A percentile compares a stretch with the other conserved stretches of the same genome.
These are phyloP conservation scores for Castanopsis chinensis DNA, from an alignment of 306 rosid genomes.

Conservation along the genomic window DNA sequence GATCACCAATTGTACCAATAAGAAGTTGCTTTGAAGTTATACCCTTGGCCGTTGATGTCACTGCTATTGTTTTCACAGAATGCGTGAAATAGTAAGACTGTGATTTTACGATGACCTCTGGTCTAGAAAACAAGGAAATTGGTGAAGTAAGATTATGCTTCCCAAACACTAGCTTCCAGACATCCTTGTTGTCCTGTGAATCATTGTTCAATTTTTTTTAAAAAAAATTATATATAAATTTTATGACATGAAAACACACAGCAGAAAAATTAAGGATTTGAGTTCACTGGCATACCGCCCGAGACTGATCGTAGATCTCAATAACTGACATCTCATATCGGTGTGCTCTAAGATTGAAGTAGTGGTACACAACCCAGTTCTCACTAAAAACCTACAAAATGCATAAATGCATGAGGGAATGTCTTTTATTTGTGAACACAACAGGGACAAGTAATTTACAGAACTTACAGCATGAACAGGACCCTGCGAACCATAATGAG, in stretches of 20 bases:
- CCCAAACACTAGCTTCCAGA: constrained; percentile 91
- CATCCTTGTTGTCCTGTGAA: constrained; percentile 82
- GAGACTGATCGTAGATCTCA: constrained; percentile 95
- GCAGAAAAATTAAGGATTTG: constrained; percentile 1
- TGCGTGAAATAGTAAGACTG: constrained; percentile 88
- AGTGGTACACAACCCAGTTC: constrained; percentile 99
- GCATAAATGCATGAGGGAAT: constrained; percentile 25
- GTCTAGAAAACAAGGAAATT: constrained; percentile 81
- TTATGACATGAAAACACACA: constrained; percentile 12
- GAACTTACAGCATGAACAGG: constrained; percentile 88
- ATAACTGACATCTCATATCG: constrained; percentile 94
- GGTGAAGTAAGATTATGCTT: constrained; percentile 97
- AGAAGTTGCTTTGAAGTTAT: constrained; percentile 96
- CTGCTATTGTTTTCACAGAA: constrained; percentile 86
- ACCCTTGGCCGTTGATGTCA: constrained; percentile 92
- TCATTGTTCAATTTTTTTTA: constrained; percentile 3
- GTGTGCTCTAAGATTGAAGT: constrained; percentile 97
- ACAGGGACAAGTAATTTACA: constrained; percentile 25
- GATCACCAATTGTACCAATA: constrained; percentile 88
- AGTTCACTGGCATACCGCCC: constrained; percentile 71
- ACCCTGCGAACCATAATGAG: constrained; percentile 93
- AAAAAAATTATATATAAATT: background rate
- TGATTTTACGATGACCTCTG: constrained; percentile 71
- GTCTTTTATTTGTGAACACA: constrained; percentile 3
- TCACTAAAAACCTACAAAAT: constrained; percentile 85